phyloP scores from a whole-genome alignment of 257 asterid species.

The Capsicum rhomboideum region DNA sequence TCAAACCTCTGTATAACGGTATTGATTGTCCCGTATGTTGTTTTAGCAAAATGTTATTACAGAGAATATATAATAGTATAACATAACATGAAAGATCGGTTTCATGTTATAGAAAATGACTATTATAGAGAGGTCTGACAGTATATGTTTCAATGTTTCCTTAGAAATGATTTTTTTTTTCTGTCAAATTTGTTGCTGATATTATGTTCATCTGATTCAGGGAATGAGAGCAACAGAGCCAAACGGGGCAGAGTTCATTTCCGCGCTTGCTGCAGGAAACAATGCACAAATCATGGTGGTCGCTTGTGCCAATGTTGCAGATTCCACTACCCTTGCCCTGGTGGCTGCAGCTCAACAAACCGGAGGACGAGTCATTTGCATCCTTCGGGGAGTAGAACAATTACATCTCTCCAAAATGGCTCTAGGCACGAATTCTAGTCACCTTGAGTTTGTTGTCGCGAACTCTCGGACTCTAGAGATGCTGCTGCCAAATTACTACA shows the following conservation, averaged over 20 bases:
- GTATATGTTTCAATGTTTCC: neutral
- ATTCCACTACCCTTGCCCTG: constrained; percentile 56
- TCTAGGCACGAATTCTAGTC: constrained; percentile 16
- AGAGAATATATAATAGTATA: neutral
- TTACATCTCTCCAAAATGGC: constrained; percentile 18
- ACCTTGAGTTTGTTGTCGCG: constrained; percentile 41
- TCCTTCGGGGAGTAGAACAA: constrained; percentile 37
- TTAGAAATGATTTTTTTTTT: neutral
- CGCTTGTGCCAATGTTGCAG: constrained; percentile 51
- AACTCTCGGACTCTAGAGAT: constrained; percentile 21
- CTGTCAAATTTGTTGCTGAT: neutral
- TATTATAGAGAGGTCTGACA: neutral
- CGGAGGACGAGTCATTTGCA: constrained; percentile 65
- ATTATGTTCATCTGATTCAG: constrained; percentile 14
- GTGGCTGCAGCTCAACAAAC: constrained; percentile 80
- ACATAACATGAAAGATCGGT: too few species aligned
- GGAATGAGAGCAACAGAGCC: constrained; percentile 59
- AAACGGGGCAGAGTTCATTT: constrained; percentile 68
- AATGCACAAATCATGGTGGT: constrained; percentile 53
- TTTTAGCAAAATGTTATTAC: neutral
- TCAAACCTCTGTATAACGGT: neutral
- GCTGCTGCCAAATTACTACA: constrained; percentile 24
- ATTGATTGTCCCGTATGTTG: neutral
- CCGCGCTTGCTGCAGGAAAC: constrained; percentile 89
- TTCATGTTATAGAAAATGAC: neutral